A percentile compares a stretch with the other conserved stretches of the same genome.
These are phyloP conservation scores for Lavandula angustifolia DNA, from an alignment of 257 asterid species.

Conservation along the genomic window DNA sequence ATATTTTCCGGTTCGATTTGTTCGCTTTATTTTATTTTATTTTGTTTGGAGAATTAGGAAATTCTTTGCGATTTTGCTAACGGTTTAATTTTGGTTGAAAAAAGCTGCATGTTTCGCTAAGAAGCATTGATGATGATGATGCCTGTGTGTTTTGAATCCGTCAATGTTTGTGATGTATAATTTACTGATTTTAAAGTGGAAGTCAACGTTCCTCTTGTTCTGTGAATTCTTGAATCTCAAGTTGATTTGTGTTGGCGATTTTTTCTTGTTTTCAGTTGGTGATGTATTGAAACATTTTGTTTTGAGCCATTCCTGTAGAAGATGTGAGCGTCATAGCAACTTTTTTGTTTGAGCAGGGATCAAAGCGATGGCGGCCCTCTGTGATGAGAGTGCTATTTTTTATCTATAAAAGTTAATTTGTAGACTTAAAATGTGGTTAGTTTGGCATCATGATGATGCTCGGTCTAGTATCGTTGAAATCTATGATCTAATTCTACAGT, in stretches of 20 bases:
- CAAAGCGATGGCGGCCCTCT: conserved; percentile 20
- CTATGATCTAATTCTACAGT: conserved; percentile 12
- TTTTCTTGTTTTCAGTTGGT: conserved; percentile 11
- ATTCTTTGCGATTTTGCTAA: neutral
- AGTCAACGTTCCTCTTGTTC: conserved; percentile 27
- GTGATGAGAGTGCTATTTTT: conserved; percentile 17
- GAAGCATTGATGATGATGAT: conserved; percentile 12
- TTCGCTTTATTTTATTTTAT: neutral
- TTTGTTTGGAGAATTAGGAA: conserved; percentile 19
- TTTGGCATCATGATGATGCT: conserved; percentile 18
- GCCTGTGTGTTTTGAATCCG: conserved; percentile 28
- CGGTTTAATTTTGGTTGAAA: neutral
- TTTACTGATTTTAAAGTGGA: conserved; percentile 11
- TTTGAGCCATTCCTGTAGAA: conserved; percentile 26
- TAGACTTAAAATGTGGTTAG: neutral
- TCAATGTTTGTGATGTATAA: neutral
- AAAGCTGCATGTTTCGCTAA: neutral
- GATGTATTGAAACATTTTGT: conserved; percentile 7
- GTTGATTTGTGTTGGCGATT: conserved; percentile 25
- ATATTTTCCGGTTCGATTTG: conserved; percentile 77
- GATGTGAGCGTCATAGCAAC: conserved; percentile 2
- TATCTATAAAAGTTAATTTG: neutral
- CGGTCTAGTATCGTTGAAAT: conserved; percentile 2
- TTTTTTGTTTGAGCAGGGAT: conserved; percentile 18
- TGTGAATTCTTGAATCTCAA: conserved; percentile 17